phyloP scores from a whole-genome alignment of 371 early-diverging fungal species.

The Zychaea mexicana region DNA sequence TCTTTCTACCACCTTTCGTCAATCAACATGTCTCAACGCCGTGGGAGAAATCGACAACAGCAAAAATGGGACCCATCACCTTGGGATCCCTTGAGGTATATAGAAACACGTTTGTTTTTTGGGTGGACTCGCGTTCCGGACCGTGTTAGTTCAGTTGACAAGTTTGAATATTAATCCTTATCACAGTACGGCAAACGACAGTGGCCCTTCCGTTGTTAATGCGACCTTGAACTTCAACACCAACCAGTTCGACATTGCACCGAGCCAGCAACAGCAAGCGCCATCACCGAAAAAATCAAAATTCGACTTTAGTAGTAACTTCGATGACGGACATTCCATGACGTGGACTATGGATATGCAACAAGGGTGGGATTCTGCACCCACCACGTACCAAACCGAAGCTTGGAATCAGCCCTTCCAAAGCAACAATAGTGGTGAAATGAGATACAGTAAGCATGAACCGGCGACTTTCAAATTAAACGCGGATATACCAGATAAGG shows the following conservation, averaged over 20 bases:
- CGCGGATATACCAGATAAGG: conserved; percentile 28
- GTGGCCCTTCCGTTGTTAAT: conserved; percentile 17
- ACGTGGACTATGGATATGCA: conserved; percentile 12
- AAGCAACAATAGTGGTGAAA: not conserved
- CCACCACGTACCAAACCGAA: not conserved
- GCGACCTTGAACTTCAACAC: conserved; percentile 20
- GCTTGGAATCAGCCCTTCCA: conserved; percentile 5
- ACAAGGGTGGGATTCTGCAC: conserved; percentile 14
- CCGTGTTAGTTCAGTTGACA: no score
- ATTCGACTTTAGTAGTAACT: conserved; percentile 9
- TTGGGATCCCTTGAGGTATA: not conserved
- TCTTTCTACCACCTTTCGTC: not conserved
- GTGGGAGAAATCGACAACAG: not conserved
- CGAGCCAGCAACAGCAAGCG: not conserved
- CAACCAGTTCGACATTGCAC: conserved; percentile 14
- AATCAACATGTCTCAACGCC: not conserved
- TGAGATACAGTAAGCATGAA: conserved; percentile 10
- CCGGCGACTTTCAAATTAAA: conserved; percentile 24
- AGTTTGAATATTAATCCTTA: no score
- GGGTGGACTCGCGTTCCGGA: no score
- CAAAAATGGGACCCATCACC: not conserved
- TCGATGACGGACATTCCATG: not conserved
- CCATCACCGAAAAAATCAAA: conserved; percentile 5
- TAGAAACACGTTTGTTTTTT: no score
- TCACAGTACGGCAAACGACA: not conserved